A percentile compares a stretch with the other conserved stretches of the same genome.
Conservation (phyloP, 352 stramenopile species). For the Globisporangium barbulae region DNA sequence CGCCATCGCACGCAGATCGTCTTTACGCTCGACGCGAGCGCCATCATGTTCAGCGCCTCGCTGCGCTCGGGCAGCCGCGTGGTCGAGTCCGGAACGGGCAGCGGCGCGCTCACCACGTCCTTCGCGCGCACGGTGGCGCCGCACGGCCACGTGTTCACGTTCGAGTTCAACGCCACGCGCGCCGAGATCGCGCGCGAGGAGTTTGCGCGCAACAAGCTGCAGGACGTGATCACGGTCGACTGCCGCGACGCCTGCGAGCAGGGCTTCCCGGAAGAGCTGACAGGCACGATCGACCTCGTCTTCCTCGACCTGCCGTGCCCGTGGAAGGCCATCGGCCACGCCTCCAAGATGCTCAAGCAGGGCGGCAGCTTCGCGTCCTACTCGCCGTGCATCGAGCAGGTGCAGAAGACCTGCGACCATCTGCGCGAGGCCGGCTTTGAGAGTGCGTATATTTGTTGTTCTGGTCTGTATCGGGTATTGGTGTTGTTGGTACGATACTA, state of each 20-base stretch:
- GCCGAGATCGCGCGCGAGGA: slow-evolving; percentile 91
- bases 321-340: slow-evolving; percentile 94
- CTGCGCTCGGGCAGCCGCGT: slow-evolving; percentile 90
- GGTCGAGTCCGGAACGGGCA: slow-evolving; percentile 91
- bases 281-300: slow-evolving; percentile 89
- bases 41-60: slow-evolving; percentile 90
- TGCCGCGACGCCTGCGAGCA: slow-evolving; percentile 96
- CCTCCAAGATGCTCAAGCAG: slow-evolving; percentile 90
- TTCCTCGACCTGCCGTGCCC: slow-evolving; percentile 98
- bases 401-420: slow-evolving; percentile 87
- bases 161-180: slow-evolving; percentile 97
- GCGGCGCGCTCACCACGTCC: slow-evolving; percentile 91
- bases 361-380: slow-evolving; percentile 95
- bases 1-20: slow-evolving; percentile 97
- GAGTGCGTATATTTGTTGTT: slow-evolving; percentile 24
- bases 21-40: slow-evolving; percentile 93
- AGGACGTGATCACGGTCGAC: slow-evolving; percentile 90
- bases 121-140: slow-evolving; percentile 90
- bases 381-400: slow-evolving; percentile 99
- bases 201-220: slow-evolving; percentile 91
- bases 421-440: slow-evolving; percentile 81
- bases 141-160: slow-evolving; percentile 94
- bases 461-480: background rate
- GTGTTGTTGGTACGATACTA: background rate
- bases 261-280: slow-evolving; percentile 63